Base-by-base conservation (phyloP, 129 eudicot genomes). In the Chrysanthemum makinoi region DNA sequence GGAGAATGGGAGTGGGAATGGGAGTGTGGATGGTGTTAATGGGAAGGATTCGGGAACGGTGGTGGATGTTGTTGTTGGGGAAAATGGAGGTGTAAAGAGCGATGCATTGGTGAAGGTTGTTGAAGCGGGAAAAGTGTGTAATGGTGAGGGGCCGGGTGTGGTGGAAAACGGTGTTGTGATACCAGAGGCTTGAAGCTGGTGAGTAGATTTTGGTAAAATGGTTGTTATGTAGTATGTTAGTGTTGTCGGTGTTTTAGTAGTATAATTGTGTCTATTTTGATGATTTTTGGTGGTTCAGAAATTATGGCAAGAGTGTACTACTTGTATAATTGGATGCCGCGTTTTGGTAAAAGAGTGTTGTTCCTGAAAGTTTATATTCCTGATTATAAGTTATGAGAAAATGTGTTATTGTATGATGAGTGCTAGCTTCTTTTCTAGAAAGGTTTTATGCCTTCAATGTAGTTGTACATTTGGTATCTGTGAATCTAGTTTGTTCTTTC, bases 1-100 rank as follows among this genome's bases (percentile, higher is more conserved):
- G 52, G 94, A 85, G 70, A 80, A 68, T 24, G 79, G 67, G 69
- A 51, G 3, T 53, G 60, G 78, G 72, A 49, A 73, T 66, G 69
- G 78, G 18, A 52, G 54, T 17, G 74, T 70, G 6, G 86, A 80
- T 58, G 80, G 50, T 56, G 79, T 52, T 50, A 54, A 43, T 83
- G 70, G 72, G 9, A 70, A 54, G 65, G 81, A 66, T 47, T 65
- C 72, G 10, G 46, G 46, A 39, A 6, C 46, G 46, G 46, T 39
- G 20, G 64, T 46, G 0, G 59, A 50, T 59, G 52, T 80, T 6
- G 53, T 55, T 10, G 66, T 44, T 39, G 10, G 10, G 48, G 80
- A 74, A 65, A 64, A 39, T 55, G 85, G 79, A 15, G 66, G 33
- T 70, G 86, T 16, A 33, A 81, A 69, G 75, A 63, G 50, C 48